Conservation (phyloP, 1,139 yeast species). For the Suhomyces bribrorum region DNA sequence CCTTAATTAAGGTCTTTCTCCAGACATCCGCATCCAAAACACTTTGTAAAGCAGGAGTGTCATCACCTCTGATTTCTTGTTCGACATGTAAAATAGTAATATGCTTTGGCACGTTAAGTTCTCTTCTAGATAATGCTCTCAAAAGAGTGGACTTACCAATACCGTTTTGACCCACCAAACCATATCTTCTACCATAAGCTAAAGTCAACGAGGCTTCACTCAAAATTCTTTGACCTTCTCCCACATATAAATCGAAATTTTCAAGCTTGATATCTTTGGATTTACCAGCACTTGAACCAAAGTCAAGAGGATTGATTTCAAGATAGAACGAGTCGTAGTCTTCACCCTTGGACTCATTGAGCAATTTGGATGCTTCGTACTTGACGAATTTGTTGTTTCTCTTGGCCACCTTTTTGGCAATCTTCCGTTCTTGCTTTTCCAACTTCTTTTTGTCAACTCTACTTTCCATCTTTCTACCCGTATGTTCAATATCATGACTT, state of each 20-base stretch:
- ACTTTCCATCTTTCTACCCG: conserved; percentile 89
- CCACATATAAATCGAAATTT: conserved; percentile 89
- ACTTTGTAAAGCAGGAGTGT: conserved; percentile 83
- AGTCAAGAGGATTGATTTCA: conserved; percentile 91
- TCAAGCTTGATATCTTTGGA: conserved; percentile 94
- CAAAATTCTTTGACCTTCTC: conserved; percentile 90
- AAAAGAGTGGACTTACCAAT: conserved; percentile 95
- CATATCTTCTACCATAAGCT: conserved; percentile 92
- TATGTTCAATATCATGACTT: conserved; percentile 80
- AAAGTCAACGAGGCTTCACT: conserved; percentile 85
- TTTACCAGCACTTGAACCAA: conserved; percentile 89
- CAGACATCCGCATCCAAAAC: conserved; percentile 98
- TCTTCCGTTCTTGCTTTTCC: conserved; percentile 95
- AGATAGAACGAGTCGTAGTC: conserved; percentile 94
- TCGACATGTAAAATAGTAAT: conserved; percentile 95
- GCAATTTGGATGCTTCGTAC: conserved; percentile 90
- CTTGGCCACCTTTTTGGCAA: conserved; percentile 94
- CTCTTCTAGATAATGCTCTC: conserved; percentile 91
- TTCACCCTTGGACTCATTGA: conserved; percentile 60
- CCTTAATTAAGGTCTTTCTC: conserved; percentile 85
- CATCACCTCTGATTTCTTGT: conserved; percentile 95
- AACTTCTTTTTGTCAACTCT: conserved; percentile 94
- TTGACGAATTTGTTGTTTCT: conserved; percentile 83
- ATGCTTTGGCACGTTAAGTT: conserved; percentile 88
- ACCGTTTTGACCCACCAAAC: conserved; percentile 98